Evolutionary conservation across 148 eudicot genomes (phyloP).

Genomic region (Chenopodium suecicum): DNA sequence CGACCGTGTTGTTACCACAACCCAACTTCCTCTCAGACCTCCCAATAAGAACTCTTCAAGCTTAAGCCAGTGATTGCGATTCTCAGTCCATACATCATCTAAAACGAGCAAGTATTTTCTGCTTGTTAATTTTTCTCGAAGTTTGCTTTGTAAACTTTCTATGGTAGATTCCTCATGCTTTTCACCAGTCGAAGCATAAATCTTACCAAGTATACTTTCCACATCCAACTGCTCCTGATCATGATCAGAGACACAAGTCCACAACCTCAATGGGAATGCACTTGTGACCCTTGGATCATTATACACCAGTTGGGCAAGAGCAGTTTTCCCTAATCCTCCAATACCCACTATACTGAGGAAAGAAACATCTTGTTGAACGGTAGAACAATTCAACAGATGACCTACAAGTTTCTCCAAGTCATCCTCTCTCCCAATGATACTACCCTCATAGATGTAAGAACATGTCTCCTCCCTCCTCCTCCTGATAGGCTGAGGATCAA

Average conservation of each 20-base stretch:
- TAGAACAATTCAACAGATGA: not conserved
- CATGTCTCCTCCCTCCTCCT: not conserved
- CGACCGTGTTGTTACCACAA: not conserved
- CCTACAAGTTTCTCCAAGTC: not conserved
- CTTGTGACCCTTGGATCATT: not conserved
- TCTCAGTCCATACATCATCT: not conserved
- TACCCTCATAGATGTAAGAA: not conserved
- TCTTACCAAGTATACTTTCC: not conserved
- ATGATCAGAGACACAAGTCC: conserved; percentile 23
- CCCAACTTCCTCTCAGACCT: not conserved
- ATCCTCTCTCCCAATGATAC: too few relatives aligned
- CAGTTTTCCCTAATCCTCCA: not conserved
- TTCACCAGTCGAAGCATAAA: not conserved
- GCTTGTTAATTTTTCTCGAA: not conserved
- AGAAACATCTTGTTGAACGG: not conserved
- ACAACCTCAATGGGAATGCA: not conserved
- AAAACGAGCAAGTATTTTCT: too few relatives aligned
- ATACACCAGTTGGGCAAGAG: not conserved
- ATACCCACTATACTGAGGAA: not conserved
- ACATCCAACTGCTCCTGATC: not conserved
- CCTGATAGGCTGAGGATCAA: not conserved
- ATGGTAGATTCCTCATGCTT: not conserved
- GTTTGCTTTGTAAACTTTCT: not conserved
- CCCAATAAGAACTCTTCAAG: not conserved
- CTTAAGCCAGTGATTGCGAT: not conserved